phyloP scores from a whole-genome alignment of 129 eudicot species.

The Chrysanthemum seticuspe region DNA sequence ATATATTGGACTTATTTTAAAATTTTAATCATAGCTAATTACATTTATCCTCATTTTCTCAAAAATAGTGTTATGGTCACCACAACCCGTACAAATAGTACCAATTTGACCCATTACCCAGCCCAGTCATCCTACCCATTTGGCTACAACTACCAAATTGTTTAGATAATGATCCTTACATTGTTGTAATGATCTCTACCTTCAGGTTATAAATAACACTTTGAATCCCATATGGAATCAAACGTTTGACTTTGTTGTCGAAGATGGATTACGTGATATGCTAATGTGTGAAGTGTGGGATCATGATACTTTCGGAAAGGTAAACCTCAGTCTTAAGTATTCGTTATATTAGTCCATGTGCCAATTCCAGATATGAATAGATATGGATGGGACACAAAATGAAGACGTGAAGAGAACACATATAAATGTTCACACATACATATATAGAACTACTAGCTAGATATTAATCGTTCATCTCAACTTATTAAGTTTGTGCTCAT shows the following conservation, averaged over 20 bases:
- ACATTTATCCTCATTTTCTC: too few relatives aligned
- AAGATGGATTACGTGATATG: constrained; percentile 88
- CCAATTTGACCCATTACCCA: not conserved
- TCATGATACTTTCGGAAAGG: constrained; percentile 98
- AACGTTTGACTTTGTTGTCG: constrained; percentile 93
- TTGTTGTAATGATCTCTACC: constrained; percentile 9
- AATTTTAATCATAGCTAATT: too few relatives aligned
- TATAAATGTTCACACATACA: too few relatives aligned
- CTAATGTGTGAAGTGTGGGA: constrained; percentile 85
- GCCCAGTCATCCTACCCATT: not conserved
- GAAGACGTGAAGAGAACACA: not conserved
- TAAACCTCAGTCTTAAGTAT: constrained; percentile 27
- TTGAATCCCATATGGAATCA: constrained; percentile 97
- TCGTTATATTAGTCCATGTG: not conserved
- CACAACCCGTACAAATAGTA: too few relatives aligned
- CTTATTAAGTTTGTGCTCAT: not conserved
- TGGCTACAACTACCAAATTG: not conserved
- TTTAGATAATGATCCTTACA: not conserved
- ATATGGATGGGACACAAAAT: not conserved
- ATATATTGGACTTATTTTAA: too few relatives aligned
- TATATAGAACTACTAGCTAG: too few relatives aligned
- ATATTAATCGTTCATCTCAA: too few relatives aligned
- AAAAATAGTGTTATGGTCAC: too few relatives aligned
- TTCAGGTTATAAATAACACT: constrained; percentile 78
- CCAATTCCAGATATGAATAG: not conserved